Conservation (phyloP, 1,139 yeast species). For the Saccharomyces hybrid region DNA sequence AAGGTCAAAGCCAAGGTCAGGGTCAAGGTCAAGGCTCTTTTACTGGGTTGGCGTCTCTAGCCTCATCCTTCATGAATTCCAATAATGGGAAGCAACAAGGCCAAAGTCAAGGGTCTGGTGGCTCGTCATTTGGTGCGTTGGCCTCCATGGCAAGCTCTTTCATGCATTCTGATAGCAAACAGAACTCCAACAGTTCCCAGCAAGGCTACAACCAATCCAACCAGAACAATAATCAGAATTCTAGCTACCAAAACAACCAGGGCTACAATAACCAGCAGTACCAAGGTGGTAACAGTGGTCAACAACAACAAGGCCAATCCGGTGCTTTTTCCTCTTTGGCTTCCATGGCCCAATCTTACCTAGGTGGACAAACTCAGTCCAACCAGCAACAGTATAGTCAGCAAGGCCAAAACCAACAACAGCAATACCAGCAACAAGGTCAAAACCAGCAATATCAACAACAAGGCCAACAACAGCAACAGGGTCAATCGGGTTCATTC, state of each 20-base stretch:
- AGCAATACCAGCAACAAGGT: slow-evolving; percentile 1
- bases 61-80: slow-evolving; percentile 5
- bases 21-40: slow-evolving; percentile 6
- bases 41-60: slow-evolving; percentile 7
- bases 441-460: slow-evolving; percentile 5
- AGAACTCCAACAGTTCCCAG: neutral
- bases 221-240: neutral
- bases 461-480: slow-evolving; percentile 2
- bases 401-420: neutral
- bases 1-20: slow-evolving; percentile 4
- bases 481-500: slow-evolving; percentile 3
- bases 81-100: slow-evolving; percentile 3
- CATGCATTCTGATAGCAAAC: neutral
- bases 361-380: neutral
- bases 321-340: slow-evolving; percentile 1
- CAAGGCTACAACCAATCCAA: slow-evolving; percentile 1
- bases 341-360: slow-evolving; percentile 1
- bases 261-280: slow-evolving; percentile 2
- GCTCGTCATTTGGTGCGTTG: slow-evolving; percentile 2
- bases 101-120: slow-evolving; percentile 1
- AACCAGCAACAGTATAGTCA: neutral
- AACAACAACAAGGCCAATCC: neutral
- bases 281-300: slow-evolving; percentile 3
- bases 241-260: neutral
- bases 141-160: slow-evolving; percentile 2